Conservation (phyloP, 305 asterid species). For the Fraxinus nigra region DNA sequence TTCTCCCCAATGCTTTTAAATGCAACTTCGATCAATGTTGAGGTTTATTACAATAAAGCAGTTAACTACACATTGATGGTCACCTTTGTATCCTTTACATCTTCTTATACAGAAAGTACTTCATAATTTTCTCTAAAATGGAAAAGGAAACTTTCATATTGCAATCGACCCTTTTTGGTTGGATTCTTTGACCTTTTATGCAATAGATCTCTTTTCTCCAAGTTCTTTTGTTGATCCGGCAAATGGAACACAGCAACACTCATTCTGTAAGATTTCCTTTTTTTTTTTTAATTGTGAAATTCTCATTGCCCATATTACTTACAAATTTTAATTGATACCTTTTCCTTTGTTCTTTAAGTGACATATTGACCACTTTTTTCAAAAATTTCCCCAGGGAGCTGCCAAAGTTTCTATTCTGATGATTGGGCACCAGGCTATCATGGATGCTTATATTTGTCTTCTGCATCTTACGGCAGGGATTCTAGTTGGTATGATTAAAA, state of each 20-base stretch:
- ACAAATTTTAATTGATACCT: slow-evolving; percentile 12
- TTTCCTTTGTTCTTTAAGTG: not conserved
- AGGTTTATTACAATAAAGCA: slow-evolving; percentile 92
- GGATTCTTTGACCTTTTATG: slow-evolving; percentile 51
- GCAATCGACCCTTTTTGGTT: slow-evolving; percentile 26
- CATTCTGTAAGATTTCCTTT: slow-evolving; percentile 68
- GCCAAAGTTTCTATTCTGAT: slow-evolving; percentile 97
- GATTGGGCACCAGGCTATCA: slow-evolving; percentile 98
- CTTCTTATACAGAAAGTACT: slow-evolving; percentile 1
- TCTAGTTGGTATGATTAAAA: slow-evolving; percentile 67
- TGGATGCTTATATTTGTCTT: slow-evolving; percentile 98
- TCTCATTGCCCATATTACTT: not conserved
- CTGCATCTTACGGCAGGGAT: slow-evolving; percentile 98
- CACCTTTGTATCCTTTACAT: slow-evolving; percentile 93
- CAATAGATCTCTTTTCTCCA: slow-evolving; percentile 85
- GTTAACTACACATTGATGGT: slow-evolving; percentile 97
- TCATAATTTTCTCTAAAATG: not conserved
- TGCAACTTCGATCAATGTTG: slow-evolving; percentile 88
- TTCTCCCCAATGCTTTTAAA: slow-evolving; percentile 89
- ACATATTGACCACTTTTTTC: slow-evolving; percentile 13
- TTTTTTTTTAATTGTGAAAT: slow-evolving; percentile 1
- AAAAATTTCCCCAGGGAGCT: slow-evolving; percentile 63
- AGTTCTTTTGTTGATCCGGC: slow-evolving; percentile 89
- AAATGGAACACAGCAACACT: slow-evolving; percentile 96
- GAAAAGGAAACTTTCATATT: slow-evolving; percentile 3